Evolutionary conservation across 139 green algal genomes (phyloP).

Genomic region (Closterium sp.): DNA sequence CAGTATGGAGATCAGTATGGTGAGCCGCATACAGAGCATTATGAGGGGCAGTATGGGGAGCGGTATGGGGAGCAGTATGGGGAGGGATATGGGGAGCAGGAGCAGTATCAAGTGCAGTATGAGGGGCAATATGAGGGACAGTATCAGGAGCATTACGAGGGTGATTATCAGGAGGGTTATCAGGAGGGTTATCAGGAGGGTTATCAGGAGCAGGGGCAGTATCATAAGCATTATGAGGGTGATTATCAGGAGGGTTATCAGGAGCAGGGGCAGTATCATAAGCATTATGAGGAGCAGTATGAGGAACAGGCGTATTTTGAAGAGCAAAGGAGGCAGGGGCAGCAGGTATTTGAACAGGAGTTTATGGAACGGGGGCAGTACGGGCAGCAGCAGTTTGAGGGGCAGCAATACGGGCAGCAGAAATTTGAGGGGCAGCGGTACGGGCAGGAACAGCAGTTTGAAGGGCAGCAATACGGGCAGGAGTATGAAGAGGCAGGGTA

Average conservation of each 20-base stretch:
- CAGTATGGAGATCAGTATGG: neutral
- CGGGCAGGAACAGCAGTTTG: too few relatives aligned
- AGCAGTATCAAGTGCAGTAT: too few relatives aligned
- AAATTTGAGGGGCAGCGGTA: too few relatives aligned
- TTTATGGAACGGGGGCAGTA: neutral
- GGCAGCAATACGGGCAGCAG: too few relatives aligned
- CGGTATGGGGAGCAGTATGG: neutral
- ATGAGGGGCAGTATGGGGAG: neutral
- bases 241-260: too few relatives aligned
- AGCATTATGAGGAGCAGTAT: neutral
- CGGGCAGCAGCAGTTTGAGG: neutral
- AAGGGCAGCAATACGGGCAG: neutral
- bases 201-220: neutral
- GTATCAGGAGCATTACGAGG: neutral
- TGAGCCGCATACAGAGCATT: neutral
- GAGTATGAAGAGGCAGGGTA: neutral
- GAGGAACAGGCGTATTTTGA: neutral
- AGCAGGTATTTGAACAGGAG: neutral
- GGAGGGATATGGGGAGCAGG: too few relatives aligned
- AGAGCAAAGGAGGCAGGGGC: neutral
- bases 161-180: too few relatives aligned
- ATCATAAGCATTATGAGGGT: neutral
- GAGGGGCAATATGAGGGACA: neutral
- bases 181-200: too few relatives aligned
- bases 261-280: neutral